Evolutionary conservation across 148 eudicot species (phyloP), one percentile per base, ranked within the genome.

Genomic region (Rhododendron ovatum): DNA sequence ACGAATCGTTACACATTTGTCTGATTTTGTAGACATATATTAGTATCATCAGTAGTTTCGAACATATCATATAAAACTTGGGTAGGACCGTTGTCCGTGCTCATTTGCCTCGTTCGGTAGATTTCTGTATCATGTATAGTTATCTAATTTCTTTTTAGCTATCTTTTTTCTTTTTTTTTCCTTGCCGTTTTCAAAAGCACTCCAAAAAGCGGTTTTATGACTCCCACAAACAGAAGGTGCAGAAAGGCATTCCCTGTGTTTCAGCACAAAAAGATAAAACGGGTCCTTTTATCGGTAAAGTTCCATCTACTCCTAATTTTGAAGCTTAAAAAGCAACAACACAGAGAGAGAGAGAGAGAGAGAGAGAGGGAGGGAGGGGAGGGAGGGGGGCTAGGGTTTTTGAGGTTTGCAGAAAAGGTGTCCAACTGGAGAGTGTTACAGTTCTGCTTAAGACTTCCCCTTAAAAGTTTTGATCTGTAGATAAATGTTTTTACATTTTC

Each of bases 251-350:
- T 87, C 85, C 78, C 75, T 63, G 85, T 85, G 87, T 87, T 83
- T 82, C 90, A 88, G 90, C 89, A 82, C 85, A 57, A 73, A 73
- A 85, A 83, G 50, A 79, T 41, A 51, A 80, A 67, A 71, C 84
- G 18, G 61, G 76, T 41, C 75, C 26, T 57, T 7, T 14, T 85
- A 39, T 13, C 74, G 47, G 90, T n/a, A 86, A 81, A 41, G 3
- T 63, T 37, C 47, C 69, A 26, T 39, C n/a, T 8, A 30, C 11
- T 28, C 10, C 41, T 59, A 50, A 51, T 53, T 55, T 84, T 51
- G 35, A 41, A 69, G 35, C 33, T 37, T 15, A 7, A 3, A 45
- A 2, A 83, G 4, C 26, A 1, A 8, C 2, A 0, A n/a, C n/a
- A n/a, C n/a, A n/a, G 28, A n/a, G 33, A n/a, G 35, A 10, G 35